phyloP scores from a whole-genome alignment of 83 land plant species.

The Picea abies region DNA sequence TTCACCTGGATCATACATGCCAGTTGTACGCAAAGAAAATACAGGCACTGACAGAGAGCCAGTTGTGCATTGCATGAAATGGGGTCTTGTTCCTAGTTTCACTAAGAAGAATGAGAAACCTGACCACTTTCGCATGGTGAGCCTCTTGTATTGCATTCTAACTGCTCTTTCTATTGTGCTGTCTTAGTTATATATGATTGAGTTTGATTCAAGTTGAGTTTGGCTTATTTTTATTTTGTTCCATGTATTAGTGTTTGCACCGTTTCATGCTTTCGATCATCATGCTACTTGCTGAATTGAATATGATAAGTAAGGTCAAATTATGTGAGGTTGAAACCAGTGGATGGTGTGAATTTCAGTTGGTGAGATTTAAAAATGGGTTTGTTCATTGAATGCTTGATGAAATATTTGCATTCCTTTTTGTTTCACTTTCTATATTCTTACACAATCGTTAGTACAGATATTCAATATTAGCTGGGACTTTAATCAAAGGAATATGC shows the following conservation, averaged over 20 bases:
- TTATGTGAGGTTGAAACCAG: neutral
- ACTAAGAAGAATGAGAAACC: conserved; percentile 88
- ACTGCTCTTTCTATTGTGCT: neutral
- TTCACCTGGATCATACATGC: conserved; percentile 85
- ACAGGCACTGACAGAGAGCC: conserved; percentile 34
- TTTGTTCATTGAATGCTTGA: no score
- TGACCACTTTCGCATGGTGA: conserved; percentile 88
- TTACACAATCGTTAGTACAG: neutral
- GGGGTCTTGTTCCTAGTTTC: conserved; percentile 96
- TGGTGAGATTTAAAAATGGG: neutral
- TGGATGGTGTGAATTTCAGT: neutral
- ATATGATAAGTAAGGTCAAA: neutral
- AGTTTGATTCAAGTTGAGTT: neutral
- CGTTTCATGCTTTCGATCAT: neutral
- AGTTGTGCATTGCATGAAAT: conserved; percentile 91
- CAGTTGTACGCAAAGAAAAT: conserved; percentile 61
- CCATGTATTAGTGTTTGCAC: neutral
- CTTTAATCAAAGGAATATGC: neutral
- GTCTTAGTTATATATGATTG: neutral
- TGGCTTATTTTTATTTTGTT: neutral
- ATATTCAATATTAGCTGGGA: neutral
- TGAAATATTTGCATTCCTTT: neutral
- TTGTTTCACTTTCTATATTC: neutral
- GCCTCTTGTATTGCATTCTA: neutral
- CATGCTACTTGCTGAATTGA: neutral